Percentiles rank a stretch among this genome's conserved stretches.
These are phyloP conservation scores for Yamadazyma epiphylla DNA, from an alignment of 1,139 yeast genomes.

Conservation along the genomic window DNA sequence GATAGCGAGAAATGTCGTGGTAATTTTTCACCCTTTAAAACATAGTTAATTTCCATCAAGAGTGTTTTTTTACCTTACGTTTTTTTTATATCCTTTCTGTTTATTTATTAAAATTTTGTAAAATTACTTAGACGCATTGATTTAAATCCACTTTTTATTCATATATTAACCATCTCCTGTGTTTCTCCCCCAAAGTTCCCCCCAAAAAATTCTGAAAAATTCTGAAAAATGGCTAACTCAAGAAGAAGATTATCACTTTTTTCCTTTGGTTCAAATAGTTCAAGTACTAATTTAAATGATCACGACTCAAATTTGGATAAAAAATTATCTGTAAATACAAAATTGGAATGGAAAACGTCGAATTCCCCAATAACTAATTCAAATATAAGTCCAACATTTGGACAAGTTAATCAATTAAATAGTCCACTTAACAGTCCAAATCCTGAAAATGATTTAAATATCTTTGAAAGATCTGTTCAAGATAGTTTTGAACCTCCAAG, in stretches of 20 bases:
- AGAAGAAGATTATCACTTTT: conserved; percentile 18
- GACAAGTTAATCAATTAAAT: conserved; percentile 4
- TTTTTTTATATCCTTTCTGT: no score
- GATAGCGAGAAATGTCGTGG: no score
- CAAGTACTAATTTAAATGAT: background rate
- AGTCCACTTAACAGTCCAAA: conserved; percentile 7
- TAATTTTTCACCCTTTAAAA: no score
- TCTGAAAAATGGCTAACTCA: background rate
- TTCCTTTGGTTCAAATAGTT: conserved; percentile 15
- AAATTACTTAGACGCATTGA: no score
- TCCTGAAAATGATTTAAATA: conserved; percentile 15
- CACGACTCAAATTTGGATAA: background rate
- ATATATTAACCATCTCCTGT: no score
- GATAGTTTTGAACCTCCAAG: conserved; percentile 22
- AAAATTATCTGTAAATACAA: conserved; percentile 1
- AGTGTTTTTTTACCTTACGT: no score
- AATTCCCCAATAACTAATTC: background rate
- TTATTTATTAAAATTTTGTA: no score
- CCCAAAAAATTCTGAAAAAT: no score
- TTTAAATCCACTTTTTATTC: no score
- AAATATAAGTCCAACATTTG: background rate
- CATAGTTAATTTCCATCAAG: no score
- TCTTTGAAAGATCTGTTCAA: conserved; percentile 64
- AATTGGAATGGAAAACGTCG: background rate
- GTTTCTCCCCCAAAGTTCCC: no score